Evolutionary conservation across 2,329 filamentous ascomycete species (phyloP).

Genomic region (Verruconis gallopava): DNA sequence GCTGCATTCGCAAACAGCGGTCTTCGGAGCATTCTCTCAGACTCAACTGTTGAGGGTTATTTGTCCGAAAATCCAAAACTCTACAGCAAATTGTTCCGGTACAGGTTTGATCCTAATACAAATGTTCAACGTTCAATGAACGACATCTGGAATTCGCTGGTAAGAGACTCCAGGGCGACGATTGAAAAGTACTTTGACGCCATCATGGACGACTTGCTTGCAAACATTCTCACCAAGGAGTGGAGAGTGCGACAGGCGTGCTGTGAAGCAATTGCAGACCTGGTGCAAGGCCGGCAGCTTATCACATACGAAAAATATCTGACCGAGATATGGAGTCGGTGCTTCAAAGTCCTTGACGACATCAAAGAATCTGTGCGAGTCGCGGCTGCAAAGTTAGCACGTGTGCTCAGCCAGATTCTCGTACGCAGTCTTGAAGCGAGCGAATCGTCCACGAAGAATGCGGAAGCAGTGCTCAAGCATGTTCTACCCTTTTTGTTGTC

Average conservation of each 20-base stretch:
- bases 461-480: conserved; percentile 68
- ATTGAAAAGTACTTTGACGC: conserved; percentile 73
- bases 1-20: conserved; percentile 93
- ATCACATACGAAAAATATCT: conserved; percentile 72
- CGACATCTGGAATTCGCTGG: conserved; percentile 92
- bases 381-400: conserved; percentile 70
- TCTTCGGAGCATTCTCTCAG: conserved; percentile 79
- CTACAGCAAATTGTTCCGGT: conserved; percentile 88
- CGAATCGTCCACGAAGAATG: conserved; percentile 50
- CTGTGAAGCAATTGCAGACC: conserved; percentile 76
- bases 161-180: conserved; percentile 69
- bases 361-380: conserved; percentile 82
- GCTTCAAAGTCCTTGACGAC: conserved; percentile 87
- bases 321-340: conserved; percentile 68
- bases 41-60: conserved; percentile 57
- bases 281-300: conserved; percentile 64
- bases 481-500: conserved; percentile 86
- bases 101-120: conserved; percentile 85
- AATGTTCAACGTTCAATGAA: conserved; percentile 95
- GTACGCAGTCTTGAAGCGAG: conserved; percentile 76
- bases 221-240: conserved; percentile 76
- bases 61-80: conserved; percentile 78
- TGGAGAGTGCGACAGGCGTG: conserved; percentile 90
- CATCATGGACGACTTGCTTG: conserved; percentile 78
- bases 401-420: conserved; percentile 70